These are phyloP conservation scores for Dactylella cylindrospora DNA, from an alignment of 2,329 filamentous ascomycete genomes.

Conservation along the genomic window DNA sequence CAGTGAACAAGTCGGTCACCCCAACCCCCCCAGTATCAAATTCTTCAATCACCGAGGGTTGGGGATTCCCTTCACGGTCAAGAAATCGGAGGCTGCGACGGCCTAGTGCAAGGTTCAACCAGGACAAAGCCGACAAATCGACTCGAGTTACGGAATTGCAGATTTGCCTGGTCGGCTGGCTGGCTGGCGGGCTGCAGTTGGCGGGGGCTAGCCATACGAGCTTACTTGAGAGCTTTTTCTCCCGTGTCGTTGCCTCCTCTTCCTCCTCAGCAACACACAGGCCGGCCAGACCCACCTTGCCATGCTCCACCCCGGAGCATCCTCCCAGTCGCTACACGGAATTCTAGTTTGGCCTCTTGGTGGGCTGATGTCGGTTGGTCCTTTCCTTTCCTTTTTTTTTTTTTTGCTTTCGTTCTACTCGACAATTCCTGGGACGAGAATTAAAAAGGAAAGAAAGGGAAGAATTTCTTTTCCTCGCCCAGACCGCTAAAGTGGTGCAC, in stretches of 20 bases:
- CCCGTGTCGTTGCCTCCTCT: no score
- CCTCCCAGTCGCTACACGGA: constrained; percentile 1
- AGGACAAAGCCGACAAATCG: no score
- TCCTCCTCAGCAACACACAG: no score
- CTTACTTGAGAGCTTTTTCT: no score
- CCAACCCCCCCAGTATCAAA: constrained; percentile 27
- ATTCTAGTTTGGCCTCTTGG: no score
- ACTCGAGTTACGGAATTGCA: background rate
- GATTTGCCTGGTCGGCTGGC: background rate
- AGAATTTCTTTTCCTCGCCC: constrained; percentile 12
- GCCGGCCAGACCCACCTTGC: constrained; percentile 23
- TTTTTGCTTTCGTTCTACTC: no score
- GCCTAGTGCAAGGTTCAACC: no score
- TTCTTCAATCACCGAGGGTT: constrained; percentile 11
- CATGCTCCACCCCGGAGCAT: constrained; percentile 13
- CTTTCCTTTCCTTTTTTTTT: no score
- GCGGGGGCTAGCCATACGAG: background rate
- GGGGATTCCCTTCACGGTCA: constrained; percentile 8
- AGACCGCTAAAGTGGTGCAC: constrained; percentile 5
- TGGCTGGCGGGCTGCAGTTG: background rate
- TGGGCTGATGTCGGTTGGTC: background rate
- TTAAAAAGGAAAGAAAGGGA: no score
- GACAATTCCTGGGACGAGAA: no score
- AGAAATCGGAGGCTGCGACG: no score
- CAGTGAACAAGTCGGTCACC: no score